A percentile compares a stretch with the other conserved stretches of the same genome.
phyloP scores from a whole-genome alignment of 2,329 filamentous ascomycete genomes.

The Metarhizium guizhouense region DNA sequence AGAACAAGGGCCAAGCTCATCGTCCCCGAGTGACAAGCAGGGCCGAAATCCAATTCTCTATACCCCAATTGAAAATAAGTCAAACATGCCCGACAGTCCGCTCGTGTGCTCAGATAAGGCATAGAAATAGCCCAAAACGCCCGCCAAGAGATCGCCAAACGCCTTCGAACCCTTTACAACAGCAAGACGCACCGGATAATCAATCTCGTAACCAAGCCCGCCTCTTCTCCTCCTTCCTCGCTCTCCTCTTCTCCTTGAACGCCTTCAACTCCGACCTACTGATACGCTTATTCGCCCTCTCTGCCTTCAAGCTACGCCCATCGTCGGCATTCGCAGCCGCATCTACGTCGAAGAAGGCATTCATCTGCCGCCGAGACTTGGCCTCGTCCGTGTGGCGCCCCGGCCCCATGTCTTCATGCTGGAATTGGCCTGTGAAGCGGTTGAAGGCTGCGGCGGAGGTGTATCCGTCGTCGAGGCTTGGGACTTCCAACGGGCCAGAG shows the following conservation, averaged over 20 bases:
- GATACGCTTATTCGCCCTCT: constrained; percentile 76
- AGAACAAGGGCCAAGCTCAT: neutral
- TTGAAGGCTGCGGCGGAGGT: constrained; percentile 73
- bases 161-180: neutral
- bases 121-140: constrained; percentile 1
- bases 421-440: constrained; percentile 79
- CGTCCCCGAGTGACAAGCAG: neutral
- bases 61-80: neutral
- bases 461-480: constrained; percentile 43
- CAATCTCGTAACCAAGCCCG: constrained; percentile 84
- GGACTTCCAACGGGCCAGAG: constrained; percentile 14
- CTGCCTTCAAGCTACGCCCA: constrained; percentile 82
- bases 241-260: constrained; percentile 82
- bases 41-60: neutral
- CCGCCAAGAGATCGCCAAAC: constrained; percentile 1
- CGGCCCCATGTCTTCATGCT: constrained; percentile 55
- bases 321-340: constrained; percentile 86
- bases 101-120: neutral
- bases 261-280: constrained; percentile 80
- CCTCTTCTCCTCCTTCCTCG: constrained; percentile 89
- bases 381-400: constrained; percentile 80
- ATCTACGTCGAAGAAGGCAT: constrained; percentile 92
- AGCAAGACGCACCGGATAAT: neutral
- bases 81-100: neutral
- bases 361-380: constrained; percentile 82